Conservation (phyloP, 495 filamentous ascomycete genomes). For the Podospora bellae-mahoneyi region DNA sequence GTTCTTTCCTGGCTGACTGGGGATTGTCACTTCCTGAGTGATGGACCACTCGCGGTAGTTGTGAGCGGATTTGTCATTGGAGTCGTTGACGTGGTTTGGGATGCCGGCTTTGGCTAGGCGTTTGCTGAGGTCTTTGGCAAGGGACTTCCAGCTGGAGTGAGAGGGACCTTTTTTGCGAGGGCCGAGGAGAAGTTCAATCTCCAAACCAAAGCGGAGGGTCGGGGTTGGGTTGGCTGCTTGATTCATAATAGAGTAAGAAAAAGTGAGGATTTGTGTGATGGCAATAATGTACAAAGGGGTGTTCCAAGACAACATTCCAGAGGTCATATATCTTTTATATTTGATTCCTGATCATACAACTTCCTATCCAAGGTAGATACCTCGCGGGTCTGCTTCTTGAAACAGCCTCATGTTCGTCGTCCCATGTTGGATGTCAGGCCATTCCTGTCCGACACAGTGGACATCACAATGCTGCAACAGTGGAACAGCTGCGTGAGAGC, state of each 20-base stretch:
- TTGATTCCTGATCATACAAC: too few species aligned
- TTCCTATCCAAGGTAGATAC: neutral
- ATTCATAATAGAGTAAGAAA: neutral
- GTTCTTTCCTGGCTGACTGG: conserved; percentile 23
- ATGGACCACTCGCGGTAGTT: conserved; percentile 35
- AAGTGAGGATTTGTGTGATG: too few species aligned
- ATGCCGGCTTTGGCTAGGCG: conserved; percentile 26
- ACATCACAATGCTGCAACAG: neutral
- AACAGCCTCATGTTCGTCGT: neutral
- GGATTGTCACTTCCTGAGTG: conserved; percentile 29
- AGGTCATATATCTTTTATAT: neutral
- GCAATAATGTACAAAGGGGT: too few species aligned
- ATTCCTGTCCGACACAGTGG: neutral
- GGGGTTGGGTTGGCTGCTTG: neutral
- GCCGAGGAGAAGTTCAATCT: conserved; percentile 32
- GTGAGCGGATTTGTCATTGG: conserved; percentile 22
- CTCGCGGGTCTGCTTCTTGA: neutral
- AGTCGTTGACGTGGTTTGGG: conserved; percentile 27
- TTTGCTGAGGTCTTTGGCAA: conserved; percentile 29
- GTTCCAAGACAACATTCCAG: neutral
- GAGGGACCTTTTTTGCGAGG: conserved; percentile 18
- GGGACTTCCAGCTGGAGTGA: conserved; percentile 25
- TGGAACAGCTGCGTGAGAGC: too few species aligned
- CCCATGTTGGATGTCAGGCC: neutral
- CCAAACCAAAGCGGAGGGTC: conserved; percentile 29